Evolutionary conservation across 805 yeast genomes (phyloP).

Genomic region (Candida nitratophila): DNA sequence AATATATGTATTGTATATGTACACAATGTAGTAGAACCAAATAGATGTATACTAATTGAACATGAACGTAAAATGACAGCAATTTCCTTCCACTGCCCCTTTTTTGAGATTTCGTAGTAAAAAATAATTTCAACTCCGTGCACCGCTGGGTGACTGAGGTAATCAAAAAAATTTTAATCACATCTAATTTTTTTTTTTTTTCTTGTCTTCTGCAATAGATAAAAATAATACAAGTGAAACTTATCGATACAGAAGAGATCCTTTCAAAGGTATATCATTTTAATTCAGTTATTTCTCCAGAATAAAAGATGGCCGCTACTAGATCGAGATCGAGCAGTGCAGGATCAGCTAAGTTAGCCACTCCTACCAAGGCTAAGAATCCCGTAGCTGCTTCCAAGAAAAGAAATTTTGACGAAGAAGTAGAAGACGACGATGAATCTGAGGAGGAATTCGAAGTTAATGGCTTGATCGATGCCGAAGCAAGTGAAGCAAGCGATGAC

Average conservation of each 20-base stretch:
- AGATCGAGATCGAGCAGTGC: neutral
- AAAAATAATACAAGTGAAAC: neutral
- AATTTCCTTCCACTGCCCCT: no score
- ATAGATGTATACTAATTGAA: no score
- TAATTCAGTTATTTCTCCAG: neutral
- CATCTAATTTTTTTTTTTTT: neutral
- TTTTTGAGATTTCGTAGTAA: no score
- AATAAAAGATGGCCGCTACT: neutral
- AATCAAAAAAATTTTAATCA: neutral
- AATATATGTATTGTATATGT: no score
- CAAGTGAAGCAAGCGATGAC: slow-evolving; percentile 14
- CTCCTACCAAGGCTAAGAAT: neutral
- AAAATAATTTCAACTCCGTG: no score
- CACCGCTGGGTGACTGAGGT: no score
- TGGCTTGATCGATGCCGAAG: slow-evolving; percentile 22
- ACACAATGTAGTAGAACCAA: no score
- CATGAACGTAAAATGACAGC: no score
- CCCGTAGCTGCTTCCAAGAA: neutral
- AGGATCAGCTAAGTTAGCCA: neutral
- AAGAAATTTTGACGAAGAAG: slow-evolving; percentile 5
- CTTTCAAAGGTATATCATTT: neutral
- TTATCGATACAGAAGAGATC: no score
- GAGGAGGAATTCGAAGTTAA: slow-evolving; percentile 26
- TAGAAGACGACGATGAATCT: slow-evolving; percentile 8
- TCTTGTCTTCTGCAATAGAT: neutral